Evolutionary conservation across 768 basidiomycete genomes (phyloP).

Genomic region (Cystofilobasidium capitatum): DNA sequence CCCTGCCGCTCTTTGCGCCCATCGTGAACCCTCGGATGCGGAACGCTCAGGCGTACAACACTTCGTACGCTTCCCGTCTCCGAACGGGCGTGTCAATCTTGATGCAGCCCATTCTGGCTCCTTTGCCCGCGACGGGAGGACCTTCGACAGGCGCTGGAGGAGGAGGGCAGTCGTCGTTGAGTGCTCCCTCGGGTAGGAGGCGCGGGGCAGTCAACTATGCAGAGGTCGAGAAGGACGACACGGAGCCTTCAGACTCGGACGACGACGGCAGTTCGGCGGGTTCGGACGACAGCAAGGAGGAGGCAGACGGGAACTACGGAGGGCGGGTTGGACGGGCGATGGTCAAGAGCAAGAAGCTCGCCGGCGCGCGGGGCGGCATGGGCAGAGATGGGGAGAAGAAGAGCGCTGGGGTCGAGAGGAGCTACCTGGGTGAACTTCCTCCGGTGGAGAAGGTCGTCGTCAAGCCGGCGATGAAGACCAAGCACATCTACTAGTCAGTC

Average conservation of each 20-base stretch:
- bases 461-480: slow-evolving; percentile 50
- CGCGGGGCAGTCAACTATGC: slow-evolving; percentile 36
- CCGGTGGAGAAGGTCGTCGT: slow-evolving; percentile 66
- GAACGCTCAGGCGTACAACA: slow-evolving; percentile 56
- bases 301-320: slow-evolving; percentile 68
- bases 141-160: slow-evolving; percentile 39
- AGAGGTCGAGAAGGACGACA: slow-evolving; percentile 34
- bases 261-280: slow-evolving; percentile 39
- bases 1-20: slow-evolving; percentile 20
- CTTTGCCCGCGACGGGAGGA: slow-evolving; percentile 29
- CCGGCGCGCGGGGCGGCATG: slow-evolving; percentile 44
- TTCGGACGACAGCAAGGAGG: slow-evolving; percentile 36
- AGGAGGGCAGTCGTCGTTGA: slow-evolving; percentile 27
- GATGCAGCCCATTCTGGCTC: slow-evolving; percentile 67
- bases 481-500: slow-evolving; percentile 66
- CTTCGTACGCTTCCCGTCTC: slow-evolving; percentile 80
- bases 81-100: slow-evolving; percentile 81
- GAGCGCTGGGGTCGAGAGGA: slow-evolving; percentile 39
- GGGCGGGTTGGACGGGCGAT: slow-evolving; percentile 34
- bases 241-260: slow-evolving; percentile 36
- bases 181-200: slow-evolving; percentile 21
- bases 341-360: not conserved
- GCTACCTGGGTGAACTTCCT: slow-evolving; percentile 76
- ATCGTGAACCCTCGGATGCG: slow-evolving; percentile 10
- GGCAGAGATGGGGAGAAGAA: slow-evolving; percentile 33